Percentiles rank a stretch among this genome's conserved stretches.
Evolutionary conservation across 2,329 filamentous ascomycete species (phyloP).

Genomic region (Aspergillus sp.): DNA sequence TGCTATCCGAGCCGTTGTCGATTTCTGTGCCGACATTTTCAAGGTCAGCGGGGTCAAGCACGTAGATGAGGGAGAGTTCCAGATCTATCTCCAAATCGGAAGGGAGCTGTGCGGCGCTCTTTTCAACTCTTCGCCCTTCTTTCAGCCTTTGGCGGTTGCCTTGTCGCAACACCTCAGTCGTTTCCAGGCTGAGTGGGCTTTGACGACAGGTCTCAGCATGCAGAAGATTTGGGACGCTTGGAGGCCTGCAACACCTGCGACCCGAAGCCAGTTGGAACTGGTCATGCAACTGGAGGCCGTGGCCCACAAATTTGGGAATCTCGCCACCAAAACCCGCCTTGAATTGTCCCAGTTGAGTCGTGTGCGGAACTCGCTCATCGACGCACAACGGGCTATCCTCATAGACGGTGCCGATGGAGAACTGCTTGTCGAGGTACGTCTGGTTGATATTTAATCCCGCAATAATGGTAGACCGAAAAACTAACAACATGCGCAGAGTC

Average conservation of each 20-base stretch:
- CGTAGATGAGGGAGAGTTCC: constrained; percentile 49
- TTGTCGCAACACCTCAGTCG: constrained; percentile 37
- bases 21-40: constrained; percentile 46
- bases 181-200: constrained; percentile 64
- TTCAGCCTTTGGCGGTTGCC: constrained; percentile 21
- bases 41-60: constrained; percentile 32
- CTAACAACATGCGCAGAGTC: constrained; percentile 15
- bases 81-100: constrained; percentile 46
- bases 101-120: constrained; percentile 29
- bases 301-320: constrained; percentile 30
- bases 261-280: constrained; percentile 25
- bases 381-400: constrained; percentile 32
- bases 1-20: constrained; percentile 27
- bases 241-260: constrained; percentile 51
- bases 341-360: constrained; percentile 29
- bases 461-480: neutral
- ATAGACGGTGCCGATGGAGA: constrained; percentile 30
- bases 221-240: constrained; percentile 69
- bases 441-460: neutral
- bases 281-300: constrained; percentile 31
- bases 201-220: constrained; percentile 73
- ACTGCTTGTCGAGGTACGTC: constrained; percentile 26
- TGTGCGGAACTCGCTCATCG: constrained; percentile 33
- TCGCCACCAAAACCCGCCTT: constrained; percentile 31
- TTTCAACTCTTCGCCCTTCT: constrained; percentile 16